Base-by-base conservation (phyloP, 2,329 filamentous ascomycete species). In the Fusarium denticulatum region DNA sequence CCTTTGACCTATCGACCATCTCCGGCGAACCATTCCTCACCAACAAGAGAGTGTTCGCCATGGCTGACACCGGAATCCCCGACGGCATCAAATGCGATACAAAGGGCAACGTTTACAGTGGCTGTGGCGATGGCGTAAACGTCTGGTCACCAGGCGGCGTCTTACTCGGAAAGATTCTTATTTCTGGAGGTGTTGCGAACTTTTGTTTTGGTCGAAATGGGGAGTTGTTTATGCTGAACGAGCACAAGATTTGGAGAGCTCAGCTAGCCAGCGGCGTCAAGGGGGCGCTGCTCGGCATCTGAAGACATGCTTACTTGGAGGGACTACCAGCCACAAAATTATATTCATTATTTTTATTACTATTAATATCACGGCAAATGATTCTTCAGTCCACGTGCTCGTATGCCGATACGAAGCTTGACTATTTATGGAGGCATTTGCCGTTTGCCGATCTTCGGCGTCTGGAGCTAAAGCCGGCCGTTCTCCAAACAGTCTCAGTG, bases 31-130 rank as follows among this genome's bases (percentile, higher is more conserved):
- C 83, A 0, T 84, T 85, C 47, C 78, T 89, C 30, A 77, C 72
- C 4, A 88, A 88, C 72, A 82, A 84, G 22, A 81, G 87, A 36
- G 76, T 89, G 0, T 89, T 90, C 66, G 85, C 86, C 5, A 85
- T 86, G 76, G 84, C 85, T 2, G 83, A 86, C 45, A 80, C 76
- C 0, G 86, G 86, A 0, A 81, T 87, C 6, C 87, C 87, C 0
- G 85, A 81, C 67, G 83, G 81, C n/a, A 85, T 87, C 63, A 86
- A 86, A 63, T 85, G 83, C 62, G 86, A 87, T 55, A 70, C 81
- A 0, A 58, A 82, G 9, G 86, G 86, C 2, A 87, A 88, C 60
- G 83, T 88, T 1, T 88, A 87, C 77, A 80, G 83, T 37, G 86
- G 85, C 6, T 86, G 83, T 53, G 85, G 85, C 6, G 86, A 88